Base-by-base conservation (phyloP, 2,329 filamentous ascomycete species). In the Chaetomiaceae sp. region DNA sequence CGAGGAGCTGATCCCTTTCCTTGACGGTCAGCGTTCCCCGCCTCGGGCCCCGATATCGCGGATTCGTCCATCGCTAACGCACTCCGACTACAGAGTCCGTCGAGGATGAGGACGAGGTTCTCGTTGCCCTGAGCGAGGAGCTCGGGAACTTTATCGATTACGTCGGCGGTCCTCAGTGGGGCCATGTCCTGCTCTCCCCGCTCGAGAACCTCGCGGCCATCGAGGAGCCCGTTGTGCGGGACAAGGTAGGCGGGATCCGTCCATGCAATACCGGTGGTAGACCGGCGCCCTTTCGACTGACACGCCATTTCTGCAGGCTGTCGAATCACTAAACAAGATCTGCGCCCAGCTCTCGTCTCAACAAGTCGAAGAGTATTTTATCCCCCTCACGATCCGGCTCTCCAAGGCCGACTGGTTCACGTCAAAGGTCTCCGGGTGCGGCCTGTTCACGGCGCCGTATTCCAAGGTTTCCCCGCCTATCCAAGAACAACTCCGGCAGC, bases 381-480 rank as follows among this genome's bases (percentile, higher is more conserved):
- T 99, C 64, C 94, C 94, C 58, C 86, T 99, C 67, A 91, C 91
- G 55, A 83, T 95, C 67, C 90, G 94, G 68, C 88, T 99, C 57
- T 95, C 94, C 61, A 99, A 97, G 81, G 94, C 94, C 73, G 94
- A 99, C 75, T 99, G 94, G 94, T 99, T 99, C 73, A 99, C 94
- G 53, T 97, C 94, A 61, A 99, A 97, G 76, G 94, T 99, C 61
- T 99, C 94, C 29, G 94, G 92, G 58, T 96, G 92, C 61, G 94
- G 94, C 58, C 86, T 99, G 58, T 99, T 92, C 77, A 94, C 89
- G 69, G 83, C 85, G 44, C 92, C 94, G 60, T 99, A 99, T 78
- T 87, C 85, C 66, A 95, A 95, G 77, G 90, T 94, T 55, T 87
- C 90, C 51, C 81, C 86, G 47, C 80, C 85, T n/a, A 84, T 91